phyloP scores from a whole-genome alignment of 2,329 filamentous ascomycete genomes.

The Gyromitra esculenta region DNA sequence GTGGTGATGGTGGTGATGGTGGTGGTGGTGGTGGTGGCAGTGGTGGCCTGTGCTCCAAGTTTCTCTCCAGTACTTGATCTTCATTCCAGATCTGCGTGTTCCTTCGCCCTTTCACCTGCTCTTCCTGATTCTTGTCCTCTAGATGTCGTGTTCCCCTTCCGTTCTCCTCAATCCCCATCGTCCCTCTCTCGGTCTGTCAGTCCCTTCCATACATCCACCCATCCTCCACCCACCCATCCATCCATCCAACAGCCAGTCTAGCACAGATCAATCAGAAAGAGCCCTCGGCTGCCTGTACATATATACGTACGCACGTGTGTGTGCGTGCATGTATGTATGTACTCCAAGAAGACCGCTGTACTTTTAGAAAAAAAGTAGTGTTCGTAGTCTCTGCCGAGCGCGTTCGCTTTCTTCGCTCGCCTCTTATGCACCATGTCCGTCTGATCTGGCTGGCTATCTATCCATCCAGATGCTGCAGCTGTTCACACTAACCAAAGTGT shows the following conservation, averaged over 20 bases:
- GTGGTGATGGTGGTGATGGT: constrained; percentile 22
- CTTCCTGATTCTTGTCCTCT: constrained; percentile 36
- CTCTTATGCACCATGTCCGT: constrained; percentile 41
- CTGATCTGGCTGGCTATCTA: constrained; percentile 23
- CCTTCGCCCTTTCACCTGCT: constrained; percentile 9
- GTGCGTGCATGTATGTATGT: constrained; percentile 47
- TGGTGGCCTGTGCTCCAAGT: constrained; percentile 38
- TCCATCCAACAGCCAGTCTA: constrained; percentile 27
- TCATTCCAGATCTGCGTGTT: constrained; percentile 38
- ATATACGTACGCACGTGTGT: constrained; percentile 39
- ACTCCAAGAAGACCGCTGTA: constrained; percentile 48
- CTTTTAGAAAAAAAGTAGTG: constrained; percentile 44
- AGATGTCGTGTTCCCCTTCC: constrained; percentile 31
- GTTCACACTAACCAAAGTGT: constrained; percentile 48
- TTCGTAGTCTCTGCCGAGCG: constrained; percentile 50
- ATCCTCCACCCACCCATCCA: constrained; percentile 35
- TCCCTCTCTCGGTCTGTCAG: constrained; percentile 29
- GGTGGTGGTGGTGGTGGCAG: background rate
- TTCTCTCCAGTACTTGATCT: constrained; percentile 30
- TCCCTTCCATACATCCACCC: constrained; percentile 44
- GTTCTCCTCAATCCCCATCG: constrained; percentile 25
- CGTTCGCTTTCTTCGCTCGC: constrained; percentile 45
- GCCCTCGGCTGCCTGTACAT: constrained; percentile 48
- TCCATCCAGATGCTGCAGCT: constrained; percentile 35
- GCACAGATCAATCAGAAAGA: constrained; percentile 47